Percentiles rank a stretch among this genome's conserved stretches.
Conservation (phyloP, 2,329 filamentous ascomycete genomes). For the Fusarium sp. region DNA sequence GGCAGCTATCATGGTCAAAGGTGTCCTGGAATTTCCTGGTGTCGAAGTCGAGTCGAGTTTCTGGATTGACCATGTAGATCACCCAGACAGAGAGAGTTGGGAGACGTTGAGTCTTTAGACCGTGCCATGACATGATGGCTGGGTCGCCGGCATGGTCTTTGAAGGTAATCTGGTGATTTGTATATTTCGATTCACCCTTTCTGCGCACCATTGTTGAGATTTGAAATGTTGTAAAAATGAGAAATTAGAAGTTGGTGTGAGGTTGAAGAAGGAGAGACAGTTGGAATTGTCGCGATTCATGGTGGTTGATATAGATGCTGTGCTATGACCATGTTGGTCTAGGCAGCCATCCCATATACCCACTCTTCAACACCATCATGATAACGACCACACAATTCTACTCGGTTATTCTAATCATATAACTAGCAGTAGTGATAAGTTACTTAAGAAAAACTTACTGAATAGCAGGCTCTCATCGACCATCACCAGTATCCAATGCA, state of each 20-base stretch:
- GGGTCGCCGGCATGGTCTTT: background rate
- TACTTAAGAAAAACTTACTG: no score
- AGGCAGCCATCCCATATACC: background rate
- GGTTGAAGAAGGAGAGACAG: background rate
- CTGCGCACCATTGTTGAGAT: background rate
- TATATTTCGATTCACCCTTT: background rate
- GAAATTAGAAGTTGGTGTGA: background rate
- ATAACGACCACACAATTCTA: background rate
- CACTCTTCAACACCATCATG: background rate
- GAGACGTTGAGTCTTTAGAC: background rate
- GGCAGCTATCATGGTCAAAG: background rate
- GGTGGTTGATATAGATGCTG: background rate
- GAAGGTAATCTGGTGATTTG: background rate
- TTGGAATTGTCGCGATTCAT: background rate
- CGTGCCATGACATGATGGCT: background rate
- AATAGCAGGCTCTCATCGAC: background rate
- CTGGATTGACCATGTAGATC: background rate
- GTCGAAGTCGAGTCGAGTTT: background rate
- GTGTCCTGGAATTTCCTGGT: rapidly evolving
- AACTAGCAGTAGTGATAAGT: no score
- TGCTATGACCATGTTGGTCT: background rate
- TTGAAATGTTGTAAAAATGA: background rate
- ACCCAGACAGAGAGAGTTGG: background rate
- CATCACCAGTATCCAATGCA: no score
- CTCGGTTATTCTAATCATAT: no score